Percentiles rank a stretch among this genome's conserved stretches.
These are phyloP conservation scores for Macrophomina tecta DNA, from an alignment of 2,329 filamentous ascomycete species.

Conservation along the genomic window DNA sequence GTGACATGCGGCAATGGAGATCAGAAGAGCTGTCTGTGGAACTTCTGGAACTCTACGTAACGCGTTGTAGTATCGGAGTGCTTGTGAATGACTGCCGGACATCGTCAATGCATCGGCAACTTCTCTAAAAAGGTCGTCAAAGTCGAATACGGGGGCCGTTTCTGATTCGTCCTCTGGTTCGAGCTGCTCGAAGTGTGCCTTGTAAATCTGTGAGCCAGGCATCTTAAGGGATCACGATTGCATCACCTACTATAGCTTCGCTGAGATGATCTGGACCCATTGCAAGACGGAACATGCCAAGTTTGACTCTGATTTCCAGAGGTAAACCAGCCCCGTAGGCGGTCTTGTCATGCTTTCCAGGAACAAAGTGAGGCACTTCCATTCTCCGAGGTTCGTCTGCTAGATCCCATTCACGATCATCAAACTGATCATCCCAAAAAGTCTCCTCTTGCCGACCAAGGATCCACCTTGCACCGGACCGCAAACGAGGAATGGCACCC, in stretches of 20 bases:
- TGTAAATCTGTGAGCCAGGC: not conserved
- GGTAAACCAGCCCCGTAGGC: slow-evolving; percentile 78
- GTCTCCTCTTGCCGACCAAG: slow-evolving; percentile 74
- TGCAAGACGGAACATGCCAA: slow-evolving; percentile 82
- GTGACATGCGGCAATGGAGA: slow-evolving; percentile 63
- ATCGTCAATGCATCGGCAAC: slow-evolving; percentile 65
- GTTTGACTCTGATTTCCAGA: slow-evolving; percentile 79
- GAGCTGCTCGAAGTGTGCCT: slow-evolving; percentile 64
- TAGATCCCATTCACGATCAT: slow-evolving; percentile 90
- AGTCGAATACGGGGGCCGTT: slow-evolving; percentile 64
- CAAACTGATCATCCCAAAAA: slow-evolving; percentile 77
- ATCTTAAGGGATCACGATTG: not conserved
- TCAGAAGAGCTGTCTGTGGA: slow-evolving; percentile 48
- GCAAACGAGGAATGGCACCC: slow-evolving; percentile 73
- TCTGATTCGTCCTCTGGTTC: slow-evolving; percentile 64
- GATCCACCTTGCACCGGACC: slow-evolving; percentile 78
- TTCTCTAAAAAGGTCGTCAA: slow-evolving; percentile 80
- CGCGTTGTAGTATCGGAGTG: slow-evolving; percentile 64
- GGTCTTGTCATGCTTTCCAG: slow-evolving; percentile 58
- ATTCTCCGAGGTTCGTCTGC: slow-evolving; percentile 71
- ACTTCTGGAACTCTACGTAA: slow-evolving; percentile 55
- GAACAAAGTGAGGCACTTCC: slow-evolving; percentile 65
- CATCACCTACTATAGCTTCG: slow-evolving; percentile 73
- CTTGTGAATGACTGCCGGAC: slow-evolving; percentile 58
- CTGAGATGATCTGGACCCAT: slow-evolving; percentile 64